Evolutionary conservation across 2,329 filamentous ascomycete species (phyloP).

Genomic region (Pseudogymnoascus sp.): DNA sequence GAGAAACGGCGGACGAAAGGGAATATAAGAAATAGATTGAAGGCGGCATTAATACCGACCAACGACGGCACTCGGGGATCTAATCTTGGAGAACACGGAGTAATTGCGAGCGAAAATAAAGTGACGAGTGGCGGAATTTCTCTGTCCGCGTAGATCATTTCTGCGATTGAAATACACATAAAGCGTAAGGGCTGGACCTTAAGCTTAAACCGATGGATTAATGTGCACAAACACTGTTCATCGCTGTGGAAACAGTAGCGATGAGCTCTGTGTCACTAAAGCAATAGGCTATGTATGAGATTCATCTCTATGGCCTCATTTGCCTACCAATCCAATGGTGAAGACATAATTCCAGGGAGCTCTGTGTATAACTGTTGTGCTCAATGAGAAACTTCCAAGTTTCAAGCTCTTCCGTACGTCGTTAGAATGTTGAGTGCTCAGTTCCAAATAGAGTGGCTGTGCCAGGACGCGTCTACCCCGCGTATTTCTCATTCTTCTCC

Average conservation of each 20-base stretch:
- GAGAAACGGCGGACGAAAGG: not conserved
- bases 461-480: not conserved
- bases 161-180: not conserved
- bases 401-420: not conserved
- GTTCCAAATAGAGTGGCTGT: not conserved
- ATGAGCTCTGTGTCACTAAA: not conserved
- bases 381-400: not conserved
- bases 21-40: slow-evolving; percentile 3
- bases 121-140: not conserved
- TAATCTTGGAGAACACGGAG: not conserved
- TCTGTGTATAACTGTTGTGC: not conserved
- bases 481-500: not conserved
- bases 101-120: slow-evolving; percentile 5
- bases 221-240: not conserved
- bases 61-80: not conserved
- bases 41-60: not conserved
- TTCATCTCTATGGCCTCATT: not conserved
- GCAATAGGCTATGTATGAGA: not conserved
- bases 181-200: not conserved
- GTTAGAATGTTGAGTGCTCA: not conserved
- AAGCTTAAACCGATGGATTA: not conserved
- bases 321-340: not conserved
- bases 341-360: not conserved
- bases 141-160: not conserved
- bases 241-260: not conserved